Conservation (phyloP, 345 rosid species). For the Eucalyptus curtisii region DNA sequence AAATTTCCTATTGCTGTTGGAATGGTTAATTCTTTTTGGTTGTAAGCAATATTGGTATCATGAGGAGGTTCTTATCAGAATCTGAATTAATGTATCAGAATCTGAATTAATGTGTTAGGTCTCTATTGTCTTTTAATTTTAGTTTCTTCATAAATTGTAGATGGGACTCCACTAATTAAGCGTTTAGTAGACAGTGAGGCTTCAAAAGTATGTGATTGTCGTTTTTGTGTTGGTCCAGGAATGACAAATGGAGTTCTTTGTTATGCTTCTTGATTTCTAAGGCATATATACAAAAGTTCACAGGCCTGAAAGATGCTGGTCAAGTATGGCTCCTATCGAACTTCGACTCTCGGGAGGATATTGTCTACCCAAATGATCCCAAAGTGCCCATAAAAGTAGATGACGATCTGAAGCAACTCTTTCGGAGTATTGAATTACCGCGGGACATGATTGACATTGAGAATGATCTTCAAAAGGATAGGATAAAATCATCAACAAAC, state of each 20-base stretch:
- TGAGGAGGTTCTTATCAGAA: background rate
- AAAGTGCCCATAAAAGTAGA: conserved; percentile 46
- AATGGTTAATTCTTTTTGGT: background rate
- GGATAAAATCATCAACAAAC: conserved; percentile 68
- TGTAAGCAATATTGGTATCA: background rate
- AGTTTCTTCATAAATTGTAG: background rate
- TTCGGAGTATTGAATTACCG: conserved; percentile 42
- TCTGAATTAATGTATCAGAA: background rate
- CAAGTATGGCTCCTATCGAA: conserved; percentile 61
- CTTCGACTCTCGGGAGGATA: conserved; percentile 56
- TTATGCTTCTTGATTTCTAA: background rate
- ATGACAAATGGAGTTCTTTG: background rate
- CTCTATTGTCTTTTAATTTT: background rate
- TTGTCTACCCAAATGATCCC: conserved; percentile 78
- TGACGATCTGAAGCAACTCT: conserved; percentile 51
- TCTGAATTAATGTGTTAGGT: background rate
- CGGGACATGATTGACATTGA: conserved; percentile 62
- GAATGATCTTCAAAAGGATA: conserved; percentile 56
- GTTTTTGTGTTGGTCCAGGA: background rate
- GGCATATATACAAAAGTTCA: background rate
- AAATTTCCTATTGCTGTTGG: background rate
- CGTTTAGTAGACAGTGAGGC: background rate
- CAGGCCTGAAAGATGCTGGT: conserved; percentile 50
- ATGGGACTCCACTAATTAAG: background rate
- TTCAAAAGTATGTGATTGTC: background rate